A percentile compares a stretch with the other conserved stretches of the same genome.
phyloP scores from a whole-genome alignment of 75 land plant genomes.

The Adiantum capillusveneris region DNA sequence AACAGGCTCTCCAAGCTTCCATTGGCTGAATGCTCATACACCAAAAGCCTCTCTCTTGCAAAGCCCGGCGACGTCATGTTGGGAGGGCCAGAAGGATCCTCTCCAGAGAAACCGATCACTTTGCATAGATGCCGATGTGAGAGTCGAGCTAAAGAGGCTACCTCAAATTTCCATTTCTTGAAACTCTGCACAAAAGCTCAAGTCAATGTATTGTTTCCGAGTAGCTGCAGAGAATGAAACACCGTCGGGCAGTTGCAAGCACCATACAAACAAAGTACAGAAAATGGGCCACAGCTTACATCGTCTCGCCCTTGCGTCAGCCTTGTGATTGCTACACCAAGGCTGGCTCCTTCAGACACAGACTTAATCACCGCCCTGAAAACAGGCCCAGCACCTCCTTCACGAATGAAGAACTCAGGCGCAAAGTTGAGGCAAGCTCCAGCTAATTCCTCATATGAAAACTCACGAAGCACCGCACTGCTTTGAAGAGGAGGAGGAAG shows the following conservation, averaged over 20 bases:
- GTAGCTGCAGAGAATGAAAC: no score
- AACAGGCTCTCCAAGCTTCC: slow-evolving; percentile 34
- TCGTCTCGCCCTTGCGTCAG: no score
- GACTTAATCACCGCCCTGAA: neutral
- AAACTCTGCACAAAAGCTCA: no score
- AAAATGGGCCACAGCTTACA: no score
- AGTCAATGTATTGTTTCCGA: no score
- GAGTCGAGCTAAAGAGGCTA: slow-evolving; percentile 5
- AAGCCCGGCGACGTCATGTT: no score
- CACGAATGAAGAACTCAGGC: slow-evolving; percentile 10
- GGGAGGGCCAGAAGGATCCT: neutral
- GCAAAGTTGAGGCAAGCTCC: slow-evolving; percentile 16
- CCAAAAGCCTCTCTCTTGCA: slow-evolving; percentile 14
- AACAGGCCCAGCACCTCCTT: slow-evolving; percentile 17
- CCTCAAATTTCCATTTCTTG: slow-evolving; percentile 10
- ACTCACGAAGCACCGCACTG: neutral
- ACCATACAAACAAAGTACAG: no score
- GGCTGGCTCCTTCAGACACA: no score
- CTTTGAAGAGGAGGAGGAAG: no score
- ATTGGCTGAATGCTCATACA: slow-evolving; percentile 19
- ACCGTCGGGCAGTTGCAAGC: no score
- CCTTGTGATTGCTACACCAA: no score
- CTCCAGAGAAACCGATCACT: slow-evolving; percentile 11
- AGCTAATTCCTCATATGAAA: slow-evolving; percentile 11
- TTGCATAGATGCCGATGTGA: slow-evolving; percentile 11